phyloP scores from a whole-genome alignment of 2,329 filamentous ascomycete genomes.

The Albophoma yamanashiensis region DNA sequence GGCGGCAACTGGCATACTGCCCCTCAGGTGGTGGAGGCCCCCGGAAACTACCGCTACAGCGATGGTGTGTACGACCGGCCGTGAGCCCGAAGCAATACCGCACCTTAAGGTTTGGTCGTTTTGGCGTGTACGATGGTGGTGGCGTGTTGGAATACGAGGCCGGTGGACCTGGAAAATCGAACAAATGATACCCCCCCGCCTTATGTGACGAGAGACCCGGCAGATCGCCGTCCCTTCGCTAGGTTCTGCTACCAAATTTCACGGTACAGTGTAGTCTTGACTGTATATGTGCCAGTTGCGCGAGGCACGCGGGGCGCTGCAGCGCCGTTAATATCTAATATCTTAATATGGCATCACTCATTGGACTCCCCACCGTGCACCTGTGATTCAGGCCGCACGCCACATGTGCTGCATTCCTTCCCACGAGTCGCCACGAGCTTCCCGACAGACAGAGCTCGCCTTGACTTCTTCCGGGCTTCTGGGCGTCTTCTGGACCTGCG shows the following conservation, averaged over 20 bases:
- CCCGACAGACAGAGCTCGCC: not conserved
- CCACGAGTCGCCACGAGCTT: not conserved
- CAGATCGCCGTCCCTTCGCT: not conserved
- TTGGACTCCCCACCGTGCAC: not conserved
- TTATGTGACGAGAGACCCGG: not conserved
- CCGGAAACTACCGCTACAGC: conserved; percentile 20
- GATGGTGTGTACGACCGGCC: conserved; percentile 25
- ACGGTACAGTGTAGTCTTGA: too few relatives aligned
- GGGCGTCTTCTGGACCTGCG: not conserved
- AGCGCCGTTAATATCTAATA: not conserved
- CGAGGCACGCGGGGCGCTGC: not conserved
- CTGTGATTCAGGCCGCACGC: not conserved
- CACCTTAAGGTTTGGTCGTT: not conserved
- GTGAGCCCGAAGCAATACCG: conserved; percentile 6
- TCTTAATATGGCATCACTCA: not conserved
- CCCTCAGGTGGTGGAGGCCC: conserved; percentile 4
- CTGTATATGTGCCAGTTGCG: not conserved
- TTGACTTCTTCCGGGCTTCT: not conserved
- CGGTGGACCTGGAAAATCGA: not conserved
- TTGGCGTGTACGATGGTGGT: not conserved
- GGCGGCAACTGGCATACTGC: not conserved
- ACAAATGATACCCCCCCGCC: not conserved
- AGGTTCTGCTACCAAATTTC: not conserved
- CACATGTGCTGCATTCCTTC: not conserved
- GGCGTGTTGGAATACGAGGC: not conserved